phyloP scores from a whole-genome alignment of 257 asterid species.

The Scutellaria galericulata region DNA sequence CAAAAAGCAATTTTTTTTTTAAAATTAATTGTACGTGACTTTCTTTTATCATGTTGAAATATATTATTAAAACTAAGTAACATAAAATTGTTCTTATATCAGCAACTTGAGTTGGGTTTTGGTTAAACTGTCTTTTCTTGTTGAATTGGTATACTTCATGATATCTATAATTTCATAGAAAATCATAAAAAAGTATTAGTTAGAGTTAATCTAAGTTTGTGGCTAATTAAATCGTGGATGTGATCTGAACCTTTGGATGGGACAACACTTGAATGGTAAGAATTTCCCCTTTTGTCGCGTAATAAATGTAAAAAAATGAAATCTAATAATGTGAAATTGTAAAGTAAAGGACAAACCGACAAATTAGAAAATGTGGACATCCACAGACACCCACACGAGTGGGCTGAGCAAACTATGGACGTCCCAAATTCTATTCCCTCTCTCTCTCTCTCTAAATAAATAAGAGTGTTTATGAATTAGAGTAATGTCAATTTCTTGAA shows the following conservation, averaged over 20 bases:
- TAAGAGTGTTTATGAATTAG: slow-evolving; percentile 8
- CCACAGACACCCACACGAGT: slow-evolving; percentile 36
- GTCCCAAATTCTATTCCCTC: too few relatives aligned
- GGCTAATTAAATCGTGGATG: not conserved
- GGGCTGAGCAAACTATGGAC: slow-evolving; percentile 10
- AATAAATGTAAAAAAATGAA: not conserved
- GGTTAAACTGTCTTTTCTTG: not conserved
- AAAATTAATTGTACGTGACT: not conserved
- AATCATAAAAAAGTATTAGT: not conserved
- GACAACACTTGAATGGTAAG: slow-evolving; percentile 8
- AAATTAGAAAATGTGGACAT: slow-evolving; percentile 23
- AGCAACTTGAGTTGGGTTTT: not conserved
- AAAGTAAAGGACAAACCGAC: slow-evolving; percentile 34
- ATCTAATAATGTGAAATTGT: not conserved
- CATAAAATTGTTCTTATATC: not conserved
- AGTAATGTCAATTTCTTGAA: slow-evolving; percentile 43
- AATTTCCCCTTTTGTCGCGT: not conserved
- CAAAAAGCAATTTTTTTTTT: not conserved
- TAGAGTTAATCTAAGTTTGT: not conserved
- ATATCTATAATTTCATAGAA: too few relatives aligned
- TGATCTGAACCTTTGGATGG: not conserved
- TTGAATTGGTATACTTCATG: not conserved
- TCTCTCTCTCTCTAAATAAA: not conserved
- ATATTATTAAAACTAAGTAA: not conserved
- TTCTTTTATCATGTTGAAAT: not conserved